phyloP scores from a whole-genome alignment of 1,284 basidiomycete genomes.

The Neotropicomus parvogracilis region DNA sequence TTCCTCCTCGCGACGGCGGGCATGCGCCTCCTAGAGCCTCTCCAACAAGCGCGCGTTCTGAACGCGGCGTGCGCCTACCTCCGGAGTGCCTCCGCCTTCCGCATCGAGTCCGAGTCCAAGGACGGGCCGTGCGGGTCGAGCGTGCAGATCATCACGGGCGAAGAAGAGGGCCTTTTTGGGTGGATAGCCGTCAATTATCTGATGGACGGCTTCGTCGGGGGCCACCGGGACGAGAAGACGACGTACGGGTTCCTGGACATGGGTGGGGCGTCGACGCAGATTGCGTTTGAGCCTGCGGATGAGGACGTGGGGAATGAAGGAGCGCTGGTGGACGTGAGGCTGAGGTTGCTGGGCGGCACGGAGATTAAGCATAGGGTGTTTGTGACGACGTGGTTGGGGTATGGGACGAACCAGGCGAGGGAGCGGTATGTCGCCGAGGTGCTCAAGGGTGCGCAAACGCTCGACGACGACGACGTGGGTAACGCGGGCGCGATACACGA shows the following conservation, averaged over 20 bases:
- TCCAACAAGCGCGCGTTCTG: conserved; percentile 72
- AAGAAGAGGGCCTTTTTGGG: conserved; percentile 97
- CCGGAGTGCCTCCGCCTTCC: conserved; percentile 69
- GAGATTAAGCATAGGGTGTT: conserved; percentile 92
- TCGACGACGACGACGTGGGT: conserved; percentile 15
- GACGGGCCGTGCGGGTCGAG: conserved; percentile 83
- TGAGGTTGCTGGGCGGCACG: conserved; percentile 81
- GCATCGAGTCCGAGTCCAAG: conserved; percentile 58
- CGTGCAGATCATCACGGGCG: conserved; percentile 93
- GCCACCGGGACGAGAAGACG: conserved; percentile 52
- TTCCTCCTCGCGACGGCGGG: conserved; percentile 97
- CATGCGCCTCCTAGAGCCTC: conserved; percentile 82
- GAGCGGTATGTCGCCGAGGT: conserved; percentile 82
- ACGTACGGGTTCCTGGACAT: conserved; percentile 99
- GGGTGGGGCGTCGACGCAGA: conserved; percentile 98
- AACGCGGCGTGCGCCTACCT: conserved; percentile 78
- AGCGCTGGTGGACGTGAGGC: conserved; percentile 75
- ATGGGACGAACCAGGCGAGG: conserved; percentile 94
- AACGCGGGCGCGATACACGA: conserved; percentile 57
- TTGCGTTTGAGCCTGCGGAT: conserved; percentile 85
- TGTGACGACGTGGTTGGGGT: conserved; percentile 97
- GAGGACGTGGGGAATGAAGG: conserved; percentile 43
- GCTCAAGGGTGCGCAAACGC: conserved; percentile 52
- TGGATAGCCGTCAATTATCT: conserved; percentile 99
- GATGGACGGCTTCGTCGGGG: conserved; percentile 90